phyloP scores from a whole-genome alignment of 306 rosid species.

The Sesbania bispinosa region DNA sequence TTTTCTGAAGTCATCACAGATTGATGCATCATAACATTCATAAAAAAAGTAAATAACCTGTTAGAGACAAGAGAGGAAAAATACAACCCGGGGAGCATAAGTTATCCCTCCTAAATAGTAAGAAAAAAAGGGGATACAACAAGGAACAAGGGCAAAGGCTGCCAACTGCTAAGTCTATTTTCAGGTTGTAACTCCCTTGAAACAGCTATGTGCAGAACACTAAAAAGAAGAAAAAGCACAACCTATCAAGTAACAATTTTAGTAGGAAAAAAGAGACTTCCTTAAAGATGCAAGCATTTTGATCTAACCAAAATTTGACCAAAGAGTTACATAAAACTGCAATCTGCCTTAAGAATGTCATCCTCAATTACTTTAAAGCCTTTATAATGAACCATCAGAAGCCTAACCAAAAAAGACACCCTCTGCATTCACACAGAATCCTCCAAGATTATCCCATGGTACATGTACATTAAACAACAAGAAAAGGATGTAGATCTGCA shows the following conservation, averaged over 20 bases:
- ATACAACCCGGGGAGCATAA: not conserved
- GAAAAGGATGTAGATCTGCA: not conserved
- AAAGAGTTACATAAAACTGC: not conserved
- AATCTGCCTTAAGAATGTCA: not conserved
- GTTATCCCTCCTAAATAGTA: not conserved
- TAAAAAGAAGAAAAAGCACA: not conserved
- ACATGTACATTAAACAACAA: not conserved
- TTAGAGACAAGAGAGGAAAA: constrained; percentile 2
- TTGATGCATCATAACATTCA: not conserved
- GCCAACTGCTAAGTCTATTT: not conserved
- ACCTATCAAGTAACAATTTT: not conserved
- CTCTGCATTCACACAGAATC: not conserved
- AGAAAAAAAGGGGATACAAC: not conserved
- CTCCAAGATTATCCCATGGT: not conserved
- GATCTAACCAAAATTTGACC: not conserved
- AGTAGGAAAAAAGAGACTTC: not conserved
- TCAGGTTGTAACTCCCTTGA: not conserved
- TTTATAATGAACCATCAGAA: not conserved
- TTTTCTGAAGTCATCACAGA: not conserved
- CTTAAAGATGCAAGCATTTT: not conserved
- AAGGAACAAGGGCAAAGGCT: not conserved
- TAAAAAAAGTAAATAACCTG: not conserved
- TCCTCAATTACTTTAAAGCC: not conserved
- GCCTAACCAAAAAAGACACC: not conserved
- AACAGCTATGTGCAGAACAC: not conserved